Conservation (phyloP, 768 basidiomycete species). For the Leccinum imitatum region DNA sequence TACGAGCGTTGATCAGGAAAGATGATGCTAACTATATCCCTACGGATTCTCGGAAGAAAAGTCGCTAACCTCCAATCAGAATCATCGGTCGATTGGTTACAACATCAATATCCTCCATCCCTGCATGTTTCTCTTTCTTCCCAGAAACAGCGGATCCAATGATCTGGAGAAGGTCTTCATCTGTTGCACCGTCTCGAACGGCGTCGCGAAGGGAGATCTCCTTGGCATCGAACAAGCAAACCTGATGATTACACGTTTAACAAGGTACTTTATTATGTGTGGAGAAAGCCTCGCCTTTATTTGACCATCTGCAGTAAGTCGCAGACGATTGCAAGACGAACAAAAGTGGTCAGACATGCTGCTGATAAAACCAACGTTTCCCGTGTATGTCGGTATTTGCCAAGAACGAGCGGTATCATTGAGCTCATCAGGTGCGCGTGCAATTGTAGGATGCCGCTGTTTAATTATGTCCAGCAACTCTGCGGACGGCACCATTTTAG, state of each 20-base stretch:
- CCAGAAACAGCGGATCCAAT: slow-evolving; percentile 64
- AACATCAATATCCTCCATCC: slow-evolving; percentile 80
- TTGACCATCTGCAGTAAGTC: slow-evolving; percentile 88
- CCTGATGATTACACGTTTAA: slow-evolving; percentile 41
- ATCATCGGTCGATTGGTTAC: slow-evolving; percentile 86
- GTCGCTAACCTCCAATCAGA: slow-evolving; percentile 87
- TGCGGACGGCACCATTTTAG: slow-evolving; percentile 78
- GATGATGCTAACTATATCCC: slow-evolving; percentile 17
- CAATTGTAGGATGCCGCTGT: slow-evolving; percentile 46
- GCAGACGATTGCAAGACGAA: slow-evolving; percentile 76
- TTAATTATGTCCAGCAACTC: slow-evolving; percentile 56
- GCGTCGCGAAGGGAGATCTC: slow-evolving; percentile 80
- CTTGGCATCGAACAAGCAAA: slow-evolving; percentile 83
- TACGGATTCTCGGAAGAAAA: slow-evolving; percentile 26
- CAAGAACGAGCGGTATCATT: slow-evolving; percentile 85
- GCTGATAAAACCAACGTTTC: slow-evolving; percentile 84
- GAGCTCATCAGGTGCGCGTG: slow-evolving; percentile 59
- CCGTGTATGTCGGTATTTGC: slow-evolving; percentile 66
- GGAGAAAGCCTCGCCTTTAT: slow-evolving; percentile 61
- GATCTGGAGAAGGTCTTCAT: slow-evolving; percentile 57
- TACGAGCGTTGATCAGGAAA: slow-evolving; percentile 26
- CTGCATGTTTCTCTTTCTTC: slow-evolving; percentile 82
- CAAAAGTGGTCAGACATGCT: slow-evolving; percentile 96
- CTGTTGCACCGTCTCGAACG: slow-evolving; percentile 62
- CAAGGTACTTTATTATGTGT: background rate